These are phyloP conservation scores for Cutaneotrichosporon daszewskae DNA, from an alignment of 1,284 basidiomycete species.

Conservation along the genomic window DNA sequence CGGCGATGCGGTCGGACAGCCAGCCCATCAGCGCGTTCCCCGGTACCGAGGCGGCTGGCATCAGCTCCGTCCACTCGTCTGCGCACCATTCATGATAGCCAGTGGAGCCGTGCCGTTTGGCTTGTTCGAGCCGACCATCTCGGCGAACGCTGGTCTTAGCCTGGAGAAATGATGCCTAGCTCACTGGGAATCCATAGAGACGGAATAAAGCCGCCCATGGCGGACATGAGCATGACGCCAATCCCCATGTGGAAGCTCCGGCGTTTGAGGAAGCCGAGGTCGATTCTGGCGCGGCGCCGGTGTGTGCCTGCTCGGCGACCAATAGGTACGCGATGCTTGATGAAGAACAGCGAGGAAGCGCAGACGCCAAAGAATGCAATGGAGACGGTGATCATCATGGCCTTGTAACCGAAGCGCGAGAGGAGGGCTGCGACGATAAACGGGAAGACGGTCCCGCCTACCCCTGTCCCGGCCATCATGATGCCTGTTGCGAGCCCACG, in stretches of 20 bases:
- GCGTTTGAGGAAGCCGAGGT: too few relatives aligned
- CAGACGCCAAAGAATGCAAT: conserved; percentile 32
- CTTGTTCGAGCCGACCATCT: conserved; percentile 28
- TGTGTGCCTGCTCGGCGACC: too few relatives aligned
- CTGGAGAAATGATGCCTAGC: conserved; percentile 12
- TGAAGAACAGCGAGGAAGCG: conserved; percentile 31
- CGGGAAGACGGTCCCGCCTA: conserved; percentile 43
- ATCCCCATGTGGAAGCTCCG: conserved; percentile 14
- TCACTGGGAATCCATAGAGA: conserved; percentile 43
- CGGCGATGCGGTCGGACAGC: conserved; percentile 35
- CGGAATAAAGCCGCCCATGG: conserved; percentile 44
- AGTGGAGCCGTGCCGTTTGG: conserved; percentile 41
- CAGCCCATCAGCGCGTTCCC: conserved; percentile 39
- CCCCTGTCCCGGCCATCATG: conserved; percentile 43
- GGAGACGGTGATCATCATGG: conserved; percentile 38
- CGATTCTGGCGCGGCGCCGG: too few relatives aligned
- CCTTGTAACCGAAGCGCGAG: conserved; percentile 40
- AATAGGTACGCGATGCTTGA: conserved; percentile 40
- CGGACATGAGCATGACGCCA: conserved; percentile 34
- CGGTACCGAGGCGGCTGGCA: conserved; percentile 34
- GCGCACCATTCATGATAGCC: conserved; percentile 42
- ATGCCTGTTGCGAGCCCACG: conserved; percentile 44
- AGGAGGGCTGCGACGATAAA: conserved; percentile 39
- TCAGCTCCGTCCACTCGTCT: background rate
- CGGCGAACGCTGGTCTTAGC: conserved; percentile 32